Conservation (phyloP, 208 protist species). For the Crithidia acanthocephali region DNA sequence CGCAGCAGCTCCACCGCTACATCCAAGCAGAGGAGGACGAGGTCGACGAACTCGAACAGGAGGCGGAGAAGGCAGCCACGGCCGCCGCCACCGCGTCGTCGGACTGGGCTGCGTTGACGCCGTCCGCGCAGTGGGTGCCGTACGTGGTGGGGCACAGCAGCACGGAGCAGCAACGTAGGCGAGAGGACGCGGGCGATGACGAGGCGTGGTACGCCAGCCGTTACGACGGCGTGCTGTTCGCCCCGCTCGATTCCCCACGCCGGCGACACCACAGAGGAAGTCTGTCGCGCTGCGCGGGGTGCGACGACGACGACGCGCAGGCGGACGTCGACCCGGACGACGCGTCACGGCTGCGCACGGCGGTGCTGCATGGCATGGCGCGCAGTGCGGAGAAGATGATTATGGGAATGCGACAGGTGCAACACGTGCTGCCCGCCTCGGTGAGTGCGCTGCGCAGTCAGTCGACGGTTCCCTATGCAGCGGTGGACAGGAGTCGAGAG, state of each 20-base stretch:
- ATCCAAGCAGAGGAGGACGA: slow-evolving; percentile 5
- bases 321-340: not conserved
- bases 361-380: slow-evolving; percentile 24
- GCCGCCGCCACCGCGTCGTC: not conserved
- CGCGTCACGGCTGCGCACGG: slow-evolving; percentile 10
- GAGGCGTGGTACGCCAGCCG: not conserved
- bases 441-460: not conserved
- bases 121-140: slow-evolving; percentile 21
- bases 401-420: slow-evolving; percentile 31
- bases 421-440: slow-evolving; percentile 3
- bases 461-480: not conserved
- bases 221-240: slow-evolving; percentile 16
- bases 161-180: not conserved
- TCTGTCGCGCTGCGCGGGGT: not conserved
- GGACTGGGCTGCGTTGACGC: slow-evolving; percentile 5
- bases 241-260: not conserved
- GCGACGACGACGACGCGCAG: not conserved
- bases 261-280: not conserved
- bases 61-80: not conserved
- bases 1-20: not conserved
- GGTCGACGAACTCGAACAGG: not conserved
- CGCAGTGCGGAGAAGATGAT: slow-evolving; percentile 25
- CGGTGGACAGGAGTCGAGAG: too few relatives aligned
- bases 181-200: not conserved
- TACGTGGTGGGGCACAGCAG: slow-evolving; percentile 4